Evolutionary conservation across 2,329 filamentous ascomycete species (phyloP), one percentile per base, ranked within the genome.

Genomic region (Penicillium sclerotigenum): DNA sequence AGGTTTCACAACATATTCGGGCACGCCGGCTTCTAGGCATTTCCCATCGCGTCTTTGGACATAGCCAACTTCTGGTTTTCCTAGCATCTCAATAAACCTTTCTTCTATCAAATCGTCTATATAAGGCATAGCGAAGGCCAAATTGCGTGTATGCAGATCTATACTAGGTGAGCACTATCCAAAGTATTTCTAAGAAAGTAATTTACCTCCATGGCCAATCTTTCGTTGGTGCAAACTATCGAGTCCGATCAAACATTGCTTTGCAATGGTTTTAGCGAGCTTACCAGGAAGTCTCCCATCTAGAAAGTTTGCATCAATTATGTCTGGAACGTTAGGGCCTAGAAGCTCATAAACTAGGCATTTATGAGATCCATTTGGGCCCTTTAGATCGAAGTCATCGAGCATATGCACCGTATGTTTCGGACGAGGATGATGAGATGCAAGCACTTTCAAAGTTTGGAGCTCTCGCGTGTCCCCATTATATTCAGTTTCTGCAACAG

Each of bases 351-450:
- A 70, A 6, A 80, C 72, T 0, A 80, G 62, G 60, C 77, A 81
- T n/a, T 68, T 59, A 58, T 81, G 78, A 3, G 31, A 66, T 11
- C 78, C 77, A 63, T 81, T 81, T 7, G 76, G 77, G 10, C 79
- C 77, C 2, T 61, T 40, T 42, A 75, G 47, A 8, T 71, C 36
- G 36, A 80, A 80, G 18, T 66, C 24, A 57, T 77, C 71, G 24
- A 74, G 55, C 22, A 78, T 41, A 22, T 58, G 65, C 37, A 76
- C 69, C 11, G 77, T 36, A 65, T 78, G 61, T 34, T 56, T 56
- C 18, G 46, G 56, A 22, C 58, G 60, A 24, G 60, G 38, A 14
- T 64, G 38, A 41, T 31, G n/a, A 36, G 61, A 61, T 47, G 52
- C 18, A 20, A 65, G 14, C 28, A 53, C 24, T 22, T 58, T 58